Percentiles rank a stretch among this genome's conserved stretches.
Conservation (phyloP, 2,329 filamentous ascomycete species). For the Zymoseptoria pseudotritici region DNA sequence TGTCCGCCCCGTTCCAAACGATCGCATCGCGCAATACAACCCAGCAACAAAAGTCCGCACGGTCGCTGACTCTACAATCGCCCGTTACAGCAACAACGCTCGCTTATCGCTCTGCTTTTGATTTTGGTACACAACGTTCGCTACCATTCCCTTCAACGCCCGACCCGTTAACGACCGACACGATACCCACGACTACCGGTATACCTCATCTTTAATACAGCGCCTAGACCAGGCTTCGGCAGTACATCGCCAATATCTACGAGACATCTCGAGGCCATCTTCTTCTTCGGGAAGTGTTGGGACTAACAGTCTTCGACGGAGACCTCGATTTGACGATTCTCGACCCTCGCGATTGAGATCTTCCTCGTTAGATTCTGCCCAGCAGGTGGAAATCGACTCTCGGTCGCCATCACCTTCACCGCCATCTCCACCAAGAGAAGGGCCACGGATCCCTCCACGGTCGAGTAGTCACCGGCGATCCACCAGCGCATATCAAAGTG, state of each 20-base stretch:
- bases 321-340: slow-evolving; percentile 42
- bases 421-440: slow-evolving; percentile 20
- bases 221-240: slow-evolving; percentile 40
- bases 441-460: background rate
- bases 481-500: slow-evolving; percentile 23
- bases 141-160: background rate
- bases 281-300: slow-evolving; percentile 44
- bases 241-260: slow-evolving; percentile 20
- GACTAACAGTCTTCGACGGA: slow-evolving; percentile 46
- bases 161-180: slow-evolving; percentile 40
- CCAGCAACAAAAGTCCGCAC: too few species aligned
- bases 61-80: too few species aligned
- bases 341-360: slow-evolving; percentile 35
- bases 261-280: slow-evolving; percentile 40
- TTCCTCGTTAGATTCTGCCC: slow-evolving; percentile 38
- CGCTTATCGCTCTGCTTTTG: background rate
- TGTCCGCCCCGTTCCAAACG: background rate
- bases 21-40: background rate
- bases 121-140: background rate
- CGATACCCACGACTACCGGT: slow-evolving; percentile 45
- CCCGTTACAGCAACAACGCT: background rate
- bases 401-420: slow-evolving; percentile 15
- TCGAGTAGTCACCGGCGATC: slow-evolving; percentile 25
- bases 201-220: slow-evolving; percentile 44
- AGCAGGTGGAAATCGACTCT: slow-evolving; percentile 7